Percentiles rank a stretch among this genome's conserved stretches.
Conservation (phyloP, 192 early-diverging fungal genomes). For the Podila clonocystis region DNA sequence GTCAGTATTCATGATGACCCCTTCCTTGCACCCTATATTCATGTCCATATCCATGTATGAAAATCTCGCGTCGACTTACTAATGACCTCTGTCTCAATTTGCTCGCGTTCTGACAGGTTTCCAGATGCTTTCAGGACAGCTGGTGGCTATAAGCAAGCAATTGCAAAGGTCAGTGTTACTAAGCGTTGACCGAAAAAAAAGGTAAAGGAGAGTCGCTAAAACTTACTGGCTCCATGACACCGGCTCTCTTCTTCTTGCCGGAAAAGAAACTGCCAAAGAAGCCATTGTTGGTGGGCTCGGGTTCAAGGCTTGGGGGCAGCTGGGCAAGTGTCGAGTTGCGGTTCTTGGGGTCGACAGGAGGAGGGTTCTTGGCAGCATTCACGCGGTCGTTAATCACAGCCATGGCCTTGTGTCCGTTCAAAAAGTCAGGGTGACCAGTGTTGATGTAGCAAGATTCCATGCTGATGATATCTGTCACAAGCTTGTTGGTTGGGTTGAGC, state of each 20-base stretch:
- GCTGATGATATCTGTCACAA: constrained; percentile 90
- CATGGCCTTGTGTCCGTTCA: constrained; percentile 96
- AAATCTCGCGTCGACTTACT: constrained; percentile 65
- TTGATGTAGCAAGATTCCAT: constrained; percentile 99
- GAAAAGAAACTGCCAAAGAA: constrained; percentile 99
- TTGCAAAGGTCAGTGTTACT: too few relatives aligned
- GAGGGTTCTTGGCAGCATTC: constrained; percentile 70
- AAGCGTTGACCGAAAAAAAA: neutral
- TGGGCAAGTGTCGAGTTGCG: constrained; percentile 31
- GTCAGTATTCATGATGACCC: neutral
- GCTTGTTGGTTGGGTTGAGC: constrained; percentile 93
- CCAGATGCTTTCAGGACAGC: constrained; percentile 95
- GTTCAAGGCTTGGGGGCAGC: constrained; percentile 44
- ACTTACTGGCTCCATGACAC: constrained; percentile 75
- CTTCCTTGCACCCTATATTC: too few relatives aligned
- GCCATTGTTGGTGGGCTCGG: constrained; percentile 63
- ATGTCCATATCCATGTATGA: neutral
- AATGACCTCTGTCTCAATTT: constrained; percentile 99
- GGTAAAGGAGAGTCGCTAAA: neutral
- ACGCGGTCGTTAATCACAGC: constrained; percentile 89
- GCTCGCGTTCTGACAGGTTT: constrained; percentile 95
- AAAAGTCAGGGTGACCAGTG: constrained; percentile 98
- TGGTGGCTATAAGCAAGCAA: constrained; percentile 70
- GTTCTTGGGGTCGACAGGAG: constrained; percentile 45
- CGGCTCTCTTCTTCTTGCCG: constrained; percentile 79